Conservation (phyloP, 306 rosid genomes). For the Prunus mume region DNA sequence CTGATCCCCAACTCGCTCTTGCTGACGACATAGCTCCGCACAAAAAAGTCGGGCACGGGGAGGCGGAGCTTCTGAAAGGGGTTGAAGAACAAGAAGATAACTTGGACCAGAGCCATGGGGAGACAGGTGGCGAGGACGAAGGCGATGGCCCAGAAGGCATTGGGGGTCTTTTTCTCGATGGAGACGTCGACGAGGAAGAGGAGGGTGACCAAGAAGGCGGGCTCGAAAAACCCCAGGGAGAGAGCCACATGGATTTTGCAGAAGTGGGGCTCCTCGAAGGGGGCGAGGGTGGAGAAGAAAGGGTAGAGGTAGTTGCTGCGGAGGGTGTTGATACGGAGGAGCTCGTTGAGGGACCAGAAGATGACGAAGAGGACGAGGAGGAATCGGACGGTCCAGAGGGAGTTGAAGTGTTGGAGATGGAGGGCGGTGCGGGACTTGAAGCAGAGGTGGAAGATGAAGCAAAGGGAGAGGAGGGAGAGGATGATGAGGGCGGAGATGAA, state of each 20-base stretch:
- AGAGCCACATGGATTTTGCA: constrained; percentile 53
- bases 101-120: constrained; percentile 36
- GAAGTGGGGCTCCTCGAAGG: constrained; percentile 30
- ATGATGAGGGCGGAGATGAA: constrained; percentile 42
- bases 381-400: constrained; percentile 78
- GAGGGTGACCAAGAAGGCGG: constrained; percentile 64
- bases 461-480: constrained; percentile 56
- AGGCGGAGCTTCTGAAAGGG: constrained; percentile 22
- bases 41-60: constrained; percentile 37
- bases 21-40: constrained; percentile 9
- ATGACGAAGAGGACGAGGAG: constrained; percentile 57
- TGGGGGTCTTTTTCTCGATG: constrained; percentile 30
- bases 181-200: constrained; percentile 71
- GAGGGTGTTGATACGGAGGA: constrained; percentile 49
- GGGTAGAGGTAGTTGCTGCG: constrained; percentile 33
- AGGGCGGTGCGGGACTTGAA: constrained; percentile 57
- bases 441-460: constrained; percentile 69
- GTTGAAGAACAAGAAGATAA: constrained; percentile 22
- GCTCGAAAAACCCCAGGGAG: constrained; percentile 66
- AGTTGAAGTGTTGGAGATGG: constrained; percentile 62
- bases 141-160: constrained; percentile 30
- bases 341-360: constrained; percentile 65
- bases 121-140: constrained; percentile 38
- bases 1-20: background rate
- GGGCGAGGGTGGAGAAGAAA: background rate